Evolutionary conservation across 2,329 filamentous ascomycete genomes (phyloP).

Genomic region (Rachicladosporium sp.): DNA sequence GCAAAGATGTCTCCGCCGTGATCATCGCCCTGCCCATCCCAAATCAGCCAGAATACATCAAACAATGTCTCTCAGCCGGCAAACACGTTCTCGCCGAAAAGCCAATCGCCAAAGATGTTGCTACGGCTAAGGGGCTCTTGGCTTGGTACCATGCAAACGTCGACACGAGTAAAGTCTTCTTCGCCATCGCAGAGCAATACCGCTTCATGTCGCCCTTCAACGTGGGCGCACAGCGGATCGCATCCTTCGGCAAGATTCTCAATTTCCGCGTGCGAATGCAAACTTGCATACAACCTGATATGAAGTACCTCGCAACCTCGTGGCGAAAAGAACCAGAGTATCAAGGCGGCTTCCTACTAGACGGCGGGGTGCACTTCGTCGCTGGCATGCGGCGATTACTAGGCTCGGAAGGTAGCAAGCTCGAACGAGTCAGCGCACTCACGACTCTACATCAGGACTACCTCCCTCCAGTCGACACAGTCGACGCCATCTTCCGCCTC

Average conservation of each 20-base stretch:
- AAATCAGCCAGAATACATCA: conserved; percentile 34
- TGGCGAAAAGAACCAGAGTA: conserved; percentile 59
- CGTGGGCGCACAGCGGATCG: conserved; percentile 39
- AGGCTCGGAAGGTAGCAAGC: conserved; percentile 30
- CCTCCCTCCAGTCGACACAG: conserved; percentile 54
- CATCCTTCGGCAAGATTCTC: conserved; percentile 42
- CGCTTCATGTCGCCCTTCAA: conserved; percentile 48
- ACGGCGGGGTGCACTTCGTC: conserved; percentile 62
- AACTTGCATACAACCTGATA: conserved; percentile 33
- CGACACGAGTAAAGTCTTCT: conserved; percentile 25
- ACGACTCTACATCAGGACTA: conserved; percentile 43
- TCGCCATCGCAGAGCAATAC: conserved; percentile 61
- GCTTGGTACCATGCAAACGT: conserved; percentile 34
- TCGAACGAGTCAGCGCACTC: conserved; percentile 39
- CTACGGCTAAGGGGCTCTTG: conserved; percentile 36
- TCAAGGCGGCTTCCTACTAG: conserved; percentile 66
- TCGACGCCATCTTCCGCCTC: conserved; percentile 47
- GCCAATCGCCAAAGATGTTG: conserved; percentile 42
- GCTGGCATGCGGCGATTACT: conserved; percentile 52
- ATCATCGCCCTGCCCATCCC: conserved; percentile 39
- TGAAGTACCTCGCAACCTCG: conserved; percentile 44
- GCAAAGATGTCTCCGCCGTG: conserved; percentile 35
- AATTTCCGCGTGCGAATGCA: conserved; percentile 42
- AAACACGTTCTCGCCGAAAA: conserved; percentile 48
- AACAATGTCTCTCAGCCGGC: conserved; percentile 35